Percentiles rank a stretch among this genome's conserved stretches.
Conservation (phyloP, 129 eudicot genomes). For the Artemisia annua region DNA sequence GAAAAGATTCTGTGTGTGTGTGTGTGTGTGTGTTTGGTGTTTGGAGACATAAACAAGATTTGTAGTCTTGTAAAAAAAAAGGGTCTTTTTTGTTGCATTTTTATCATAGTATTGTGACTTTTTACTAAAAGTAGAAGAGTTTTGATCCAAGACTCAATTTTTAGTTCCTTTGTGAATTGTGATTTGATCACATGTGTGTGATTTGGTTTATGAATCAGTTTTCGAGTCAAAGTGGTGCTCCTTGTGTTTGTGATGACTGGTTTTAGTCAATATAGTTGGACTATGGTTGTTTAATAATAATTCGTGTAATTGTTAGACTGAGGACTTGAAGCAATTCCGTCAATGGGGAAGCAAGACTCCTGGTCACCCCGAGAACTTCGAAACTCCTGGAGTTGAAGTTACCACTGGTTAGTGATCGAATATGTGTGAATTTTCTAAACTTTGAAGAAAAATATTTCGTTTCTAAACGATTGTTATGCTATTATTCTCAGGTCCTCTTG, state of each 20-base stretch:
- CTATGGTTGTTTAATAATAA: neutral
- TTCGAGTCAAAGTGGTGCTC: conserved; percentile 11
- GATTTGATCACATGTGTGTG: conserved; percentile 12
- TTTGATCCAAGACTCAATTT: neutral
- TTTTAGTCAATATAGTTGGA: neutral
- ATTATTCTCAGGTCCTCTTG: conserved; percentile 81
- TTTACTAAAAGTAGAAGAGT: neutral
- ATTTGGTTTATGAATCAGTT: neutral
- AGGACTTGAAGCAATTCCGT: conserved; percentile 83
- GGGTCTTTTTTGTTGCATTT: neutral
- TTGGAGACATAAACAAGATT: too few species aligned
- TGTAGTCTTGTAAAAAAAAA: neutral
- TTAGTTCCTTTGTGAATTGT: conserved; percentile 2
- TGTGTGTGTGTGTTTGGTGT: neutral
- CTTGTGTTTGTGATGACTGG: neutral
- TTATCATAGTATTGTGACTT: neutral
- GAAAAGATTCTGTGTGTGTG: conserved; percentile 17
- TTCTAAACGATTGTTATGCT: conserved; percentile 7
- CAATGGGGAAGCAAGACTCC: conserved; percentile 99
- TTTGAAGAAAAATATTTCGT: neutral
- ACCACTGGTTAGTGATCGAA: conserved; percentile 63
- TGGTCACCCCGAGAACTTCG: conserved; percentile 96
- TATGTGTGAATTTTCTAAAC: neutral
- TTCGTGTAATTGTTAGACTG: conserved; percentile 49
- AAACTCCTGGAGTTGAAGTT: conserved; percentile 97